phyloP scores from a whole-genome alignment of 208 protist species.

The Endotrypanum monterogeii region DNA sequence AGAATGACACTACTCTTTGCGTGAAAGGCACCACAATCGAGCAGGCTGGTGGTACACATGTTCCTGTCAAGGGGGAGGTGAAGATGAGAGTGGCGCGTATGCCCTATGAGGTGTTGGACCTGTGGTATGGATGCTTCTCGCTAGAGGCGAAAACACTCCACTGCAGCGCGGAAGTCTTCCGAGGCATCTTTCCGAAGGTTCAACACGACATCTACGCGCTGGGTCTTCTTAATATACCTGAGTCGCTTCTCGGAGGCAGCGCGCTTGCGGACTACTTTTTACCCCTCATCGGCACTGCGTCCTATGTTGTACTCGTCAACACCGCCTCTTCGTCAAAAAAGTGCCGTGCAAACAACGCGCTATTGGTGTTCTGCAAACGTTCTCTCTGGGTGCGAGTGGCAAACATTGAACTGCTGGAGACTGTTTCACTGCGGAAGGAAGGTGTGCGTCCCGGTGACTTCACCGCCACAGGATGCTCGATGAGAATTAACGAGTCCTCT shows the following conservation, averaged over 20 bases:
- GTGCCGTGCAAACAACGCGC: slow-evolving; percentile 42
- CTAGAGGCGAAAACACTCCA: slow-evolving; percentile 51
- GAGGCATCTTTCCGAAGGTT: slow-evolving; percentile 67
- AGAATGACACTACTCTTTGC: slow-evolving; percentile 62
- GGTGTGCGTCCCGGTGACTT: slow-evolving; percentile 48
- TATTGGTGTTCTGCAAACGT: slow-evolving; percentile 64
- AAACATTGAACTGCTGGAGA: slow-evolving; percentile 60
- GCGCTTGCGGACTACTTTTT: slow-evolving; percentile 62
- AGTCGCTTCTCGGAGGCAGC: slow-evolving; percentile 43
- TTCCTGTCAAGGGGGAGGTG: slow-evolving; percentile 44
- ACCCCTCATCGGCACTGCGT: slow-evolving; percentile 42
- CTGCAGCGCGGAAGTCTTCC: slow-evolving; percentile 49
- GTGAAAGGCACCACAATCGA: slow-evolving; percentile 76
- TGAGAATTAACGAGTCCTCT: slow-evolving; percentile 66
- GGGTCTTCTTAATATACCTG: slow-evolving; percentile 59
- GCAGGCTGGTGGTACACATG: slow-evolving; percentile 27
- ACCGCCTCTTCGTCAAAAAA: slow-evolving; percentile 46
- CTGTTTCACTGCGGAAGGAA: slow-evolving; percentile 28
- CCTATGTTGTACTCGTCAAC: slow-evolving; percentile 57
- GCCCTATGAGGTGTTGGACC: slow-evolving; percentile 81
- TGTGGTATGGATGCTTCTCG: slow-evolving; percentile 85
- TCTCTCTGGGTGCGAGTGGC: slow-evolving; percentile 66
- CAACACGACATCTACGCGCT: slow-evolving; percentile 78
- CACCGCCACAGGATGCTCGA: slow-evolving; percentile 48
- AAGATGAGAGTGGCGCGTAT: slow-evolving; percentile 67